Percentiles rank a stretch among this genome's conserved stretches.
These are phyloP conservation scores for Triticum turgidum DNA, from an alignment of 176 grass and related monocot species.

Conservation along the genomic window DNA sequence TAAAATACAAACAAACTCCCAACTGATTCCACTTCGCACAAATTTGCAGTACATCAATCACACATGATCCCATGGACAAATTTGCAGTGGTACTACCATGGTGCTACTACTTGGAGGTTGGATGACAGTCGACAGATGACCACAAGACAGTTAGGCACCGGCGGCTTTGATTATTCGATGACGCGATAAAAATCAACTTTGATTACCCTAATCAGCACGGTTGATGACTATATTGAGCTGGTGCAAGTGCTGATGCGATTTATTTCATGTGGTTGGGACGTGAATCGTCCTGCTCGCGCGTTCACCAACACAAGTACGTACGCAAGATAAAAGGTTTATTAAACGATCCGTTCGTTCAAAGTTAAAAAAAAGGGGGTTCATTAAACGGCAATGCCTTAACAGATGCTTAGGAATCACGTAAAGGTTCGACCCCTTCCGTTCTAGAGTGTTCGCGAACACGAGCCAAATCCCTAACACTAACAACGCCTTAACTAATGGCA, in stretches of 20 bases:
- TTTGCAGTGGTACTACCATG: no score
- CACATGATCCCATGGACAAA: not conserved
- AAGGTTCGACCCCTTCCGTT: not conserved
- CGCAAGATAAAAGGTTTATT: not conserved
- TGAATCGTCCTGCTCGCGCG: not conserved
- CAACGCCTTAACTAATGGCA: not conserved
- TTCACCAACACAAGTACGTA: not conserved
- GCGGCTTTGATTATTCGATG: slow-evolving; percentile 37
- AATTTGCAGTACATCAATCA: not conserved
- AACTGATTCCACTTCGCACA: no score
- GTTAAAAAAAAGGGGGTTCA: not conserved
- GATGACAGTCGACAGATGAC: not conserved
- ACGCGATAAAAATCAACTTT: slow-evolving; percentile 12
- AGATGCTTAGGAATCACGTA: not conserved
- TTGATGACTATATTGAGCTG: not conserved
- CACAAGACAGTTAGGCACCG: not conserved
- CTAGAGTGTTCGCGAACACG: not conserved
- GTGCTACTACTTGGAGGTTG: not conserved
- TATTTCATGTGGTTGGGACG: slow-evolving; percentile 11
- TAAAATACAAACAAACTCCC: not conserved
- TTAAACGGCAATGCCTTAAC: not conserved
- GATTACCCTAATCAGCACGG: not conserved
- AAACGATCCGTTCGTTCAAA: not conserved
- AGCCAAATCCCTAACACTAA: not conserved
- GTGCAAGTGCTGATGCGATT: not conserved